Evolutionary conservation across 768 basidiomycete genomes (phyloP), one percentile per base, ranked within the genome.

Genomic region (Pulveroboletus sp.): DNA sequence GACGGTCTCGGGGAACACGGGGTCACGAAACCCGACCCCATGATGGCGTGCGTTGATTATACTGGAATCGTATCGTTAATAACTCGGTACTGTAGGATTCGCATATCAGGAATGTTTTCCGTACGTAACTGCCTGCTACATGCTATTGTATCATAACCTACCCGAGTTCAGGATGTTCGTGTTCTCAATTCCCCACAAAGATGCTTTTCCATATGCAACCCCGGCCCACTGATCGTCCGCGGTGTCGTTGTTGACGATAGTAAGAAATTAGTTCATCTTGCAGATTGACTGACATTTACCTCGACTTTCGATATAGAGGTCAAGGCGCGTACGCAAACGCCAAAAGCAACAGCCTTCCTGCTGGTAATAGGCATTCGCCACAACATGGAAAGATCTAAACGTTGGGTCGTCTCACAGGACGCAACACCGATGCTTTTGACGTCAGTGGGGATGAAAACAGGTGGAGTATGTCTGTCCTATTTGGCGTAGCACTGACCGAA

Each of bases 181-280:
- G 64, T 73, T 8, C 39, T 71, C 27, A 76, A 78, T 57, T 67
- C 71, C 8, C 76, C 77, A 8, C 57, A 57, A n/a, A 68, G 64
- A 5, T 54, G 53, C 39, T 67, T 71, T 56, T 43, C 66, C 28
- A 53, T 74, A 38, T 52, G 41, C 17, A 69, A 68, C 58, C 27
- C 43, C 36, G 65, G 56, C 11, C 43, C 62, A 0, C 46, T 71
- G 67, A 59, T 72, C 14, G 76, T 86, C 60, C 71, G 73, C 2
- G 62, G 67, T 35, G 61, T 79, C 24, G 73, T 60, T 15, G 73
- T 86, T 48, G 81, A 85, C 52, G 71, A 85, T 53, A 80, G 83
- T 84, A 42, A 54, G 76, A 58, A 6, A 27, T 5, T 13, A n/a
- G 14, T 43, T 21, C 42, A 6, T 9, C 6, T 33, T 24, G 8